Evolutionary conservation across 2,329 filamentous ascomycete genomes (phyloP).

Genomic region (Fusarium sp.): DNA sequence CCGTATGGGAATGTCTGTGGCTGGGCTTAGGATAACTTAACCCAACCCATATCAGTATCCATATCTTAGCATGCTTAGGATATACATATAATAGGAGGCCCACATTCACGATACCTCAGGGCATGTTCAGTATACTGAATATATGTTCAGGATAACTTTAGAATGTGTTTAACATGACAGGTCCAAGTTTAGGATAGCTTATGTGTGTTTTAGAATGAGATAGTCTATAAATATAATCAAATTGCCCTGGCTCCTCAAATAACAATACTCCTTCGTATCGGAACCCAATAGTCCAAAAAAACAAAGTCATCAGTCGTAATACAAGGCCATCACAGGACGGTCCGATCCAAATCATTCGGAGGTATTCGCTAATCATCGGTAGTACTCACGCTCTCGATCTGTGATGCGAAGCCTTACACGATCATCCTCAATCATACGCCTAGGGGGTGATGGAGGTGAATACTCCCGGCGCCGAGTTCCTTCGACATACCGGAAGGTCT

Average conservation of each 20-base stretch:
- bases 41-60: not conserved
- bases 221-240: conserved; percentile 1
- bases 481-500: conserved; percentile 65
- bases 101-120: too few relatives aligned
- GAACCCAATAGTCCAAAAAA: conserved; percentile 4
- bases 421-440: conserved; percentile 49
- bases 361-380: conserved; percentile 24
- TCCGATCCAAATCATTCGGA: not conserved
- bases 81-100: too few relatives aligned
- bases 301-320: conserved; percentile 37
- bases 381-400: conserved; percentile 51
- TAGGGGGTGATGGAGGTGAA: conserved; percentile 46
- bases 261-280: conserved; percentile 4
- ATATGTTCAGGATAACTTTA: not conserved
- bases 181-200: not conserved
- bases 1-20: not conserved
- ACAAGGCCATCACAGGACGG: conserved; percentile 21
- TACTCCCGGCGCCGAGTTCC: conserved; percentile 53
- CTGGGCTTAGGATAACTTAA: not conserved
- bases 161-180: not conserved
- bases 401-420: conserved; percentile 47
- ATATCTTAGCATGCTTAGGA: not conserved
- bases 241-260: conserved; percentile 28
- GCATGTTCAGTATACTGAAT: not conserved
- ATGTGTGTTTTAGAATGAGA: not conserved